phyloP scores from a whole-genome alignment of 805 yeast genomes.

The Lipomyces yamanashiensis region DNA sequence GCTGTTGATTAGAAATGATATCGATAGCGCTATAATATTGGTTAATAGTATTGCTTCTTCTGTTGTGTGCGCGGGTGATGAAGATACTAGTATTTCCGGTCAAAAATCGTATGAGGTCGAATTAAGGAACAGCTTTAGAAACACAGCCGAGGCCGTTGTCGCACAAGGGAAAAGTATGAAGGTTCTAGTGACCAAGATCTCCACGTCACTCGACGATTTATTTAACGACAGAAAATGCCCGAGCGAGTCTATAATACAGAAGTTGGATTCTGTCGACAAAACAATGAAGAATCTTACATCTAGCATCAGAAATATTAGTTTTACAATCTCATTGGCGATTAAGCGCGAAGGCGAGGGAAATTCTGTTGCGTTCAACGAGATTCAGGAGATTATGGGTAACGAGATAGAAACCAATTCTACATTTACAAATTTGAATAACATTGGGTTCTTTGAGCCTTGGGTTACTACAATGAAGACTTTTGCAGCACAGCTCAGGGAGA shows the following conservation, averaged over 20 bases:
- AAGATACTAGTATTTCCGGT: neutral
- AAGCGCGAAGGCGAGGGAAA: neutral
- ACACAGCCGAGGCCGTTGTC: conserved; percentile 8
- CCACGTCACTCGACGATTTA: neutral
- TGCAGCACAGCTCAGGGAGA: conserved; percentile 3
- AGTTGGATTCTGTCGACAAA: neutral
- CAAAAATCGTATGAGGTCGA: conserved; percentile 14
- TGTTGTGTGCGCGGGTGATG: neutral
- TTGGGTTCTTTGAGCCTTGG: conserved; percentile 11
- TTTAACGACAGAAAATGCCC: conserved; percentile 5
- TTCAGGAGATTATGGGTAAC: conserved; percentile 17
- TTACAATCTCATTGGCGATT: neutral
- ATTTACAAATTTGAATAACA: neutral
- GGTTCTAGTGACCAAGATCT: neutral
- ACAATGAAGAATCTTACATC: neutral
- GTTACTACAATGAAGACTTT: neutral
- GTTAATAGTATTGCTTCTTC: neutral
- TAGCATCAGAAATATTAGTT: conserved; percentile 12
- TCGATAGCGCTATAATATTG: neutral
- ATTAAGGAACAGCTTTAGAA: conserved; percentile 8
- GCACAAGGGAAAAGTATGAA: conserved; percentile 14
- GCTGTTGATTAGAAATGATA: neutral
- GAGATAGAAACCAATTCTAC: neutral
- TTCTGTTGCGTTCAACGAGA: conserved; percentile 12
- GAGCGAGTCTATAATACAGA: neutral